Evolutionary conservation across 495 filamentous ascomycete species (phyloP).

Genomic region (Elaphomyces granulatus): DNA sequence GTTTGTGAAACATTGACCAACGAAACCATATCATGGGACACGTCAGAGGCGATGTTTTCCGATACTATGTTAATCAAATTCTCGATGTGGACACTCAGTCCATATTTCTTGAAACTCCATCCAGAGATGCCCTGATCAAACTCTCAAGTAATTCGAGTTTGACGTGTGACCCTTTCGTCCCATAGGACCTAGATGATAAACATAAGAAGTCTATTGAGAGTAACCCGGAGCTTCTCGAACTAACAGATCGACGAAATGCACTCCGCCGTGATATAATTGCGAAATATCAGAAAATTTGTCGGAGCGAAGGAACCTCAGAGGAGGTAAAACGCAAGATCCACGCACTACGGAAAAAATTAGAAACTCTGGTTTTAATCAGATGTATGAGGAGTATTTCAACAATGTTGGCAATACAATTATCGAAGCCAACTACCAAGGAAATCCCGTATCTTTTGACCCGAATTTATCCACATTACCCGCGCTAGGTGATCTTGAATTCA

Average conservation of each 20-base stretch:
- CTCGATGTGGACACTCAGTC: constrained; percentile 14
- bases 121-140: constrained; percentile 12
- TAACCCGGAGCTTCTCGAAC: constrained; percentile 3
- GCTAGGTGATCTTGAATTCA: constrained; percentile 13
- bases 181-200: constrained; percentile 2
- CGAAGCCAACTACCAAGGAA: constrained; percentile 7
- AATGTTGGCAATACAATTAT: no score
- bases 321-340: constrained; percentile 5
- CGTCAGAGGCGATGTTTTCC: constrained; percentile 7
- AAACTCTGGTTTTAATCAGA: constrained; percentile 1
- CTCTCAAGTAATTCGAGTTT: constrained; percentile 8
- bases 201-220: constrained; percentile 8
- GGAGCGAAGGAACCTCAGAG: constrained; percentile 6
- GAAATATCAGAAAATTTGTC: not conserved
- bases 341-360: constrained; percentile 7
- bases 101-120: constrained; percentile 12
- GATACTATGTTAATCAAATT: constrained; percentile 11
- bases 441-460: constrained; percentile 6
- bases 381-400: constrained; percentile 6
- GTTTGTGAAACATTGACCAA: no score
- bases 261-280: not conserved
- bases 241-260: constrained; percentile 1
- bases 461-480: constrained; percentile 6
- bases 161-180: constrained; percentile 12
- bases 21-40: constrained; percentile 15